Percentiles rank a stretch among this genome's conserved stretches.
These are phyloP conservation scores for Amylostereum areolatum DNA, from an alignment of 1,284 basidiomycete species.

Conservation along the genomic window DNA sequence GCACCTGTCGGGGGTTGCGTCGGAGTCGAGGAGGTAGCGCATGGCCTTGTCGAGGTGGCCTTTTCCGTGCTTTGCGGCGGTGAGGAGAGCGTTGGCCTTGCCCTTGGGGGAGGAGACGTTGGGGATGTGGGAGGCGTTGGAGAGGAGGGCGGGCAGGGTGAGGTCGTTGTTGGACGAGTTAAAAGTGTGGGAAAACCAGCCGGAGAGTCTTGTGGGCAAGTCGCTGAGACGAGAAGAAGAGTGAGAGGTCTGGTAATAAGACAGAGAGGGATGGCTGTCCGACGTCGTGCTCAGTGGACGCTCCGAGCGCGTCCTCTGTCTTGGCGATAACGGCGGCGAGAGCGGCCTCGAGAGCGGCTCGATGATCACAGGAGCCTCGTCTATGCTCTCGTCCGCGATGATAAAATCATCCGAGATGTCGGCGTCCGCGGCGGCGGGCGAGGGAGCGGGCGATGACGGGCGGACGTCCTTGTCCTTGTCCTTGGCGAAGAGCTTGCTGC, in stretches of 20 bases:
- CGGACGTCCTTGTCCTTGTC: slow-evolving; percentile 21
- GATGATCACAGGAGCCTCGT: slow-evolving; percentile 47
- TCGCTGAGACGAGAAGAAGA: slow-evolving; percentile 35
- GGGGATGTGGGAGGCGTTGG: slow-evolving; percentile 30
- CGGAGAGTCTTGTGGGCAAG: slow-evolving; percentile 59
- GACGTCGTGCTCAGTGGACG: slow-evolving; percentile 37
- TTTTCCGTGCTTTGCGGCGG: slow-evolving; percentile 66
- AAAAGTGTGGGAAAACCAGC: slow-evolving; percentile 76
- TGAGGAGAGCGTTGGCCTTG: slow-evolving; percentile 46
- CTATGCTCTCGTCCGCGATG: slow-evolving; percentile 24
- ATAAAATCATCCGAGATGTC: slow-evolving; percentile 24
- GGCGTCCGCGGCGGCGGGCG: slow-evolving; percentile 13
- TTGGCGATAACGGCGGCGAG: slow-evolving; percentile 12
- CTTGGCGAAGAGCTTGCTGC: slow-evolving; percentile 19
- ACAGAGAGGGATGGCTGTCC: slow-evolving; percentile 34
- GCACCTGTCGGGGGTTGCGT: slow-evolving; percentile 76
- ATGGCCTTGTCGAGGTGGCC: slow-evolving; percentile 75
- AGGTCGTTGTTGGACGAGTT: slow-evolving; percentile 65
- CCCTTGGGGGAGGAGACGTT: slow-evolving; percentile 34
- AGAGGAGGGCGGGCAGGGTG: slow-evolving; percentile 53
- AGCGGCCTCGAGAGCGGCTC: slow-evolving; percentile 38
- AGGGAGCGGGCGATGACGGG: slow-evolving; percentile 14
- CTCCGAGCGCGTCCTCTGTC: slow-evolving; percentile 33
- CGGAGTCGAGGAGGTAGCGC: slow-evolving; percentile 79
- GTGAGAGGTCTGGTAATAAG: slow-evolving; percentile 29